Conservation (phyloP, 257 asterid species). For the Coffea eugenioides region DNA sequence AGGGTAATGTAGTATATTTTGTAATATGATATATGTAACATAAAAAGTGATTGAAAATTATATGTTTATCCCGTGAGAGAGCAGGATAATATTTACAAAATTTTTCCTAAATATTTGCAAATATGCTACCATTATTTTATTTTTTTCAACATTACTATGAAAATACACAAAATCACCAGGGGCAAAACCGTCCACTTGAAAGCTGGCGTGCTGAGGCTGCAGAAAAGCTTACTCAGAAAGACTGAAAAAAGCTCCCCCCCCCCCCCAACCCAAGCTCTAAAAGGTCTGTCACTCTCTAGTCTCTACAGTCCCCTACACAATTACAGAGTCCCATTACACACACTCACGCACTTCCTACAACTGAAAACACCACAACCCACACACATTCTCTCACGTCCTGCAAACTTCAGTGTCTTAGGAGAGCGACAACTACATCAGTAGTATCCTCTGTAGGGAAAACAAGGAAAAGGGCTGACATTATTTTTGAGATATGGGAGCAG, state of each 20-base stretch:
- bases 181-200: conserved; percentile 4
- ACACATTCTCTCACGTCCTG: conserved; percentile 46
- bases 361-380: conserved; percentile 26
- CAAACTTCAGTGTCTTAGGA: conserved; percentile 35
- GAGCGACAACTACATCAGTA: conserved; percentile 61
- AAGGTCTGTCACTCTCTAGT: background rate
- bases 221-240: background rate
- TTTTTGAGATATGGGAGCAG: conserved; percentile 42
- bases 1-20: too few species aligned
- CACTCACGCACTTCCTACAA: conserved; percentile 8
- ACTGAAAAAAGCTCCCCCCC: conserved; percentile 44
- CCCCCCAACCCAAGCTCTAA: too few species aligned
- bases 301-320: conserved; percentile 33
- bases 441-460: conserved; percentile 17
- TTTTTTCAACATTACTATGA: background rate
- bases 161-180: background rate
- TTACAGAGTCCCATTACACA: conserved; percentile 2
- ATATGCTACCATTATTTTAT: too few species aligned
- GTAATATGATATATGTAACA: too few species aligned
- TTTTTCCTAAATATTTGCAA: background rate
- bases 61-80: too few species aligned
- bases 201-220: conserved; percentile 46
- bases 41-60: too few species aligned
- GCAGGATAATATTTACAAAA: too few species aligned
- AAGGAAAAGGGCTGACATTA: conserved; percentile 7